A percentile compares a stretch with the other conserved stretches of the same genome.
Evolutionary conservation across 352 stramenopile species (phyloP).

Genomic region (Phytopythium ostracodes): DNA sequence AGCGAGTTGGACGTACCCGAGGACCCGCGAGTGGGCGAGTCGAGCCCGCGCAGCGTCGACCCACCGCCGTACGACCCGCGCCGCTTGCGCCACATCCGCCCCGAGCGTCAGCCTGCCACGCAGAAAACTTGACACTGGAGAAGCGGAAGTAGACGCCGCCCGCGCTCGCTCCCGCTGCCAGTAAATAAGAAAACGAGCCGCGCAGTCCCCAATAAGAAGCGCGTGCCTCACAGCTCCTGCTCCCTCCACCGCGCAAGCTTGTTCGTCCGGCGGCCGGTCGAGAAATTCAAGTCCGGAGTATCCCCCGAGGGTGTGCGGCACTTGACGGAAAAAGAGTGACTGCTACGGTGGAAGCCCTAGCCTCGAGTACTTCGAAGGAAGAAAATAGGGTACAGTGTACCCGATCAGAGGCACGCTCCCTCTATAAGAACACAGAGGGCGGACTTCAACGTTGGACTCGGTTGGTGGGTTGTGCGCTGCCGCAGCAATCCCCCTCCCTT

Average conservation of each 20-base stretch:
- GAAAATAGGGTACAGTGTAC: background rate
- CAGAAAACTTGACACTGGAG: background rate
- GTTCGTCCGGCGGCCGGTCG: no score
- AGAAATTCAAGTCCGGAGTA: no score
- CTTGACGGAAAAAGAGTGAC: no score
- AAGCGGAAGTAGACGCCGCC: no score
- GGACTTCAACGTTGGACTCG: slow-evolving; percentile 10
- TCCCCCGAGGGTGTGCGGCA: no score
- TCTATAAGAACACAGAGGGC: slow-evolving; percentile 1
- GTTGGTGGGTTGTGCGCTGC: background rate
- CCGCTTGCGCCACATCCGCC: slow-evolving; percentile 51
- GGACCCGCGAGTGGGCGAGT: slow-evolving; percentile 22
- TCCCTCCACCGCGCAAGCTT: no score
- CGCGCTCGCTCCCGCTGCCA: no score
- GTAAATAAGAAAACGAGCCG: no score
- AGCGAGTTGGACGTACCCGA: slow-evolving; percentile 31
- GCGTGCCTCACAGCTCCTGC: no score
- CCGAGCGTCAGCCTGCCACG: background rate
- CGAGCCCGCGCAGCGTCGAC: slow-evolving; percentile 15
- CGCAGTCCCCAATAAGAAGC: no score
- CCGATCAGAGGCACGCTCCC: background rate
- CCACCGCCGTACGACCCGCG: slow-evolving; percentile 42
- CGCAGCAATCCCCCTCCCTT: background rate
- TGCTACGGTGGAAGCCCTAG: no score
- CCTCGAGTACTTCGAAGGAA: no score